These are phyloP conservation scores for Ogataea corticis DNA, from an alignment of 805 yeast species.

Conservation along the genomic window DNA sequence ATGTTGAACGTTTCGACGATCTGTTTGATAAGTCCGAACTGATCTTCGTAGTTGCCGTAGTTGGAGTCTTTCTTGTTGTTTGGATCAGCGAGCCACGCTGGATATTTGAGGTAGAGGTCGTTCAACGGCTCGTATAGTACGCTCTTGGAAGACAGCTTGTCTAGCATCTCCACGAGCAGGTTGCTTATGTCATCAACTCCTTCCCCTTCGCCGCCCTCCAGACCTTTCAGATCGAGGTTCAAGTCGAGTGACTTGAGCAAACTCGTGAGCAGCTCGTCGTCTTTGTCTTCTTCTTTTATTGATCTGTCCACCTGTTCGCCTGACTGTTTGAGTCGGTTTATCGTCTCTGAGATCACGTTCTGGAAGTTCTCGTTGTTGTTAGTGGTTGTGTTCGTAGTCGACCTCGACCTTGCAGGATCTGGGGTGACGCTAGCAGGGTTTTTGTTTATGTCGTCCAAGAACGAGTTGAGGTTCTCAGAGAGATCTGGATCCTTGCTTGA, in stretches of 20 bases:
- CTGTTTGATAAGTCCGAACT: conserved; percentile 57
- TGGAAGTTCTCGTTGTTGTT: conserved; percentile 48
- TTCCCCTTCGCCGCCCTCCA: conserved; percentile 25
- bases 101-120: conserved; percentile 73
- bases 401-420: conserved; percentile 11
- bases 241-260: conserved; percentile 63
- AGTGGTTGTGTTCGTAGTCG: conserved; percentile 9
- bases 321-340: conserved; percentile 74
- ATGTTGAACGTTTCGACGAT: conserved; percentile 70
- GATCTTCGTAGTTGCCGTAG: conserved; percentile 55
- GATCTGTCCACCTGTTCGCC: conserved; percentile 69
- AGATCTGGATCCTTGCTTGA: conserved; percentile 30
- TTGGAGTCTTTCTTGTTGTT: conserved; percentile 41
- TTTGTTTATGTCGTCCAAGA: conserved; percentile 22
- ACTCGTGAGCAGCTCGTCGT: conserved; percentile 57
- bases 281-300: conserved; percentile 38
- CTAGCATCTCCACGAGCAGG: conserved; percentile 70
- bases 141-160: conserved; percentile 80
- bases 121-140: conserved; percentile 86
- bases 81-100: conserved; percentile 59
- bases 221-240: conserved; percentile 35
- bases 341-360: conserved; percentile 74
- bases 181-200: conserved; percentile 45
- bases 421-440: conserved; percentile 6
- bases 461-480: conserved; percentile 24